These are phyloP conservation scores for Pseudonitzschia multiseries DNA, from an alignment of 108 stramenopile species.

Conservation along the genomic window DNA sequence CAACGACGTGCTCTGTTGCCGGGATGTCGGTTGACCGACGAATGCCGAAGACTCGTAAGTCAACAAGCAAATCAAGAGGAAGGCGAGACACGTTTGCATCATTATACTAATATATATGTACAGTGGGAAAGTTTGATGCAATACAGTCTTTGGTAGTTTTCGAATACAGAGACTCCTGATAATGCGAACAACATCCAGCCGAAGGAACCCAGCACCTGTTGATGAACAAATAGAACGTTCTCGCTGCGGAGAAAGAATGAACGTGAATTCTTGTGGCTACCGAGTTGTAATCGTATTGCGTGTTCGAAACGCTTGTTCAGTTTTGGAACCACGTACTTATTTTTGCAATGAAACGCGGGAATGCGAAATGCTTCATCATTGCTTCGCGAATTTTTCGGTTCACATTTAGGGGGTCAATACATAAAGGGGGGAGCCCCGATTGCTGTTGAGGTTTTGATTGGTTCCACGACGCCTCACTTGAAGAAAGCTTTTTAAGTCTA, in stretches of 20 bases:
- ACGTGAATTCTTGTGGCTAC: not conserved
- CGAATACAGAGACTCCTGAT: not conserved
- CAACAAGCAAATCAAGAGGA: slow-evolving; percentile 11
- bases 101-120: not conserved
- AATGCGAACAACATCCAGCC: too few species aligned
- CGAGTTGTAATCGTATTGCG: not conserved
- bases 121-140: not conserved
- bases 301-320: not conserved
- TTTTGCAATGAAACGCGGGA: not conserved
- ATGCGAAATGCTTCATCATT: not conserved
- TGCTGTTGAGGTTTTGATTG: too few species aligned
- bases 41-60: slow-evolving; percentile 10
- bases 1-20: not conserved
- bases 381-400: not conserved
- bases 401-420: not conserved
- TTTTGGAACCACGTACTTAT: not conserved
- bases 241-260: not conserved
- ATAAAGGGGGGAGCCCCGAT: not conserved
- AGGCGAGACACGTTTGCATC: not conserved
- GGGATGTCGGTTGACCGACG: not conserved
- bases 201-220: not conserved
- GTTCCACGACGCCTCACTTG: too few species aligned
- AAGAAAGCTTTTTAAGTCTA: too few species aligned
- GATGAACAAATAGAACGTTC: not conserved
- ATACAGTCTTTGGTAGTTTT: not conserved